Base-by-base conservation (phyloP, 2,329 filamentous ascomycete genomes). In the Bimuria novae-zelandiae region DNA sequence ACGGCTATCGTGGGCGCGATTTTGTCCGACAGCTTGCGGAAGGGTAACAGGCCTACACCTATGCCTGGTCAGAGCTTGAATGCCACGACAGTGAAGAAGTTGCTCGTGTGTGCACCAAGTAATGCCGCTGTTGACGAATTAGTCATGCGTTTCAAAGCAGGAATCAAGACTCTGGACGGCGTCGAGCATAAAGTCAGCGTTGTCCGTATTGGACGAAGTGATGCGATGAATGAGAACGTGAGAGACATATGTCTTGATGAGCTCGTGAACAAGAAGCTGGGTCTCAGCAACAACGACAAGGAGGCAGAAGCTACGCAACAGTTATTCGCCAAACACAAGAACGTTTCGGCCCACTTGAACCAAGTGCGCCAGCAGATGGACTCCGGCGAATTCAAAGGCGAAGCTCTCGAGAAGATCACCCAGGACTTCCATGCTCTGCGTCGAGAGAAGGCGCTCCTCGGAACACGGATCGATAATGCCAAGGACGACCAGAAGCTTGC, bases 121-220 rank as follows among this genome's bases (percentile, higher is more conserved):
- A 99, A 99, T 73, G 94, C 94, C 6, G 94, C 94, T 27, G 94
- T 99, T 5, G 94, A 99, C 71, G 94, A 99, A 73, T 73, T 99
- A 57, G 94, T 99, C 16, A 86, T 97, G 72, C 88, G 94, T 77
- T 83, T 99, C 67, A 97, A 96, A 75, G 80, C 85, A 48, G 94
- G 94, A 4, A 83, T 99, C 47, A 93, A 87, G 67, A 92, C 90
- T 0, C 80, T 84, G 53, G 84, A 82, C 37, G 93, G 94, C 1
- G 81, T 85, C 23, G 79, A 80, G 11, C 87, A 89, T 61, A 89
- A 89, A 59, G 83, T 97, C 67, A 92, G 90, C 42, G 90, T 99
- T 17, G 83, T 99, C 51, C 92, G 94, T 67, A 80, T 99, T 22
- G 94, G 94, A 60, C 86, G 92, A 62, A 92, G 87, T 64, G 94